Percentiles rank a stretch among this genome's conserved stretches.
These are phyloP conservation scores for Fusarium humuli DNA, from an alignment of 2,329 filamentous ascomycete genomes.

Conservation along the genomic window DNA sequence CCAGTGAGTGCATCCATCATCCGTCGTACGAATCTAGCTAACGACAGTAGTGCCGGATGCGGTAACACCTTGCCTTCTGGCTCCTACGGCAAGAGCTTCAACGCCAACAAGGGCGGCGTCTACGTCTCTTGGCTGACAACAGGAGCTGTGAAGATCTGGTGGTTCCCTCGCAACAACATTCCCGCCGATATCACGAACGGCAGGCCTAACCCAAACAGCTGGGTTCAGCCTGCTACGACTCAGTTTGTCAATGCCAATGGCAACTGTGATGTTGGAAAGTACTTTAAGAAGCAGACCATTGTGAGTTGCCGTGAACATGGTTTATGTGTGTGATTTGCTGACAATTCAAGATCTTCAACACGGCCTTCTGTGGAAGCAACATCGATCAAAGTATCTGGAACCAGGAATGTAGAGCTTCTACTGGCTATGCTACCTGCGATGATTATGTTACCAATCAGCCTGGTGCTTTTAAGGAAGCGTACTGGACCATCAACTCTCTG, in stretches of 20 bases:
- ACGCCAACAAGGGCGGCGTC: constrained; percentile 12
- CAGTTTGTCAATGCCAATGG: constrained; percentile 25
- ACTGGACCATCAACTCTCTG: constrained; percentile 18
- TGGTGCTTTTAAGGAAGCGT: constrained; percentile 11
- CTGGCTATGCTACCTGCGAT: constrained; percentile 16
- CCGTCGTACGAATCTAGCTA: not conserved
- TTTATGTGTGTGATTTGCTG: not conserved
- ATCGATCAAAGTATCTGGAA: constrained; percentile 18
- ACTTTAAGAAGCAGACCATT: constrained; percentile 29
- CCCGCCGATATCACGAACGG: constrained; percentile 11
- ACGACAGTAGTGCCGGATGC: not conserved
- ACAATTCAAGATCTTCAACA: constrained; percentile 16
- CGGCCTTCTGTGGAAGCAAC: constrained; percentile 17
- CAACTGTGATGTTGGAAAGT: constrained; percentile 29
- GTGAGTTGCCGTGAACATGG: not conserved
- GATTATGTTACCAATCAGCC: constrained; percentile 18
- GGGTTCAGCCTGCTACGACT: constrained; percentile 14
- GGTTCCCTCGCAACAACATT: constrained; percentile 21
- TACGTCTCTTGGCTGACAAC: constrained; percentile 24
- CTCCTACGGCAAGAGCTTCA: constrained; percentile 23
- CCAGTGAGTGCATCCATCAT: not conserved
- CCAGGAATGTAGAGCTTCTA: constrained; percentile 18
- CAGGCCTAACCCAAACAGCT: constrained; percentile 18
- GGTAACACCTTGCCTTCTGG: constrained; percentile 23
- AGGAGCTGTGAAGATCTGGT: constrained; percentile 21